Percentiles rank a stretch among this genome's conserved stretches.
These are phyloP conservation scores for Thuidium tamariscinum DNA, from an alignment of 225 moss, liverwort and hornwort species.

Conservation along the genomic window DNA sequence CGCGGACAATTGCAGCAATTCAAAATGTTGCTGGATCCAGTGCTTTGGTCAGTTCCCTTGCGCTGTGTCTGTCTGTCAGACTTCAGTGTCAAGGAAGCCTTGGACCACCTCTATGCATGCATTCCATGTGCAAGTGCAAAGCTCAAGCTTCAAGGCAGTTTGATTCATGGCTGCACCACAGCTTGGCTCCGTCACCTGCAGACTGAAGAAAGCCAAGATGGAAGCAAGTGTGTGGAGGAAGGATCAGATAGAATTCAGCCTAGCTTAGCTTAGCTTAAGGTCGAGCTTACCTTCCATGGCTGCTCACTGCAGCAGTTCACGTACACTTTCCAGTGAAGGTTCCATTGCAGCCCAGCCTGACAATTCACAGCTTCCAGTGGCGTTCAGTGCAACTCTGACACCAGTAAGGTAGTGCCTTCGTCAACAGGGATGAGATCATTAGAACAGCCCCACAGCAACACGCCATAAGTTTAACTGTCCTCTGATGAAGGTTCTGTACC, in stretches of 20 bases:
- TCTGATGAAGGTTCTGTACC: no score
- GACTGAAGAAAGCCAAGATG: no score
- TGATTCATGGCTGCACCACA: no score
- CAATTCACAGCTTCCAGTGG: not conserved
- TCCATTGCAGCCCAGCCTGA: not conserved
- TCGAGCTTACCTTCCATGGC: no score
- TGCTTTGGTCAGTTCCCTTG: not conserved
- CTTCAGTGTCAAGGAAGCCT: not conserved
- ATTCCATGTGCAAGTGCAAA: not conserved
- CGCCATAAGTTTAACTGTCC: no score
- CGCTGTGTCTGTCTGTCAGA: not conserved
- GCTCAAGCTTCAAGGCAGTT: not conserved
- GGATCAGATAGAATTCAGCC: not conserved
- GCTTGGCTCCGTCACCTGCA: not conserved
- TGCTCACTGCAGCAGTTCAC: not conserved
- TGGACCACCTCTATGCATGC: not conserved
- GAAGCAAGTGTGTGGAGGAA: not conserved
- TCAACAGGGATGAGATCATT: no score
- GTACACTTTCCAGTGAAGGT: not conserved
- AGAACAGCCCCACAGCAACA: no score
- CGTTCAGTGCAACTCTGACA: not conserved
- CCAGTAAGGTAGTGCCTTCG: not conserved
- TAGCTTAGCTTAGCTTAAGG: not conserved
- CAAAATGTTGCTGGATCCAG: no score
- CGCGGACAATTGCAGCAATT: no score